Evolutionary conservation across 2,329 filamentous ascomycete genomes (phyloP).

Genomic region (Trichoderma sp.): DNA sequence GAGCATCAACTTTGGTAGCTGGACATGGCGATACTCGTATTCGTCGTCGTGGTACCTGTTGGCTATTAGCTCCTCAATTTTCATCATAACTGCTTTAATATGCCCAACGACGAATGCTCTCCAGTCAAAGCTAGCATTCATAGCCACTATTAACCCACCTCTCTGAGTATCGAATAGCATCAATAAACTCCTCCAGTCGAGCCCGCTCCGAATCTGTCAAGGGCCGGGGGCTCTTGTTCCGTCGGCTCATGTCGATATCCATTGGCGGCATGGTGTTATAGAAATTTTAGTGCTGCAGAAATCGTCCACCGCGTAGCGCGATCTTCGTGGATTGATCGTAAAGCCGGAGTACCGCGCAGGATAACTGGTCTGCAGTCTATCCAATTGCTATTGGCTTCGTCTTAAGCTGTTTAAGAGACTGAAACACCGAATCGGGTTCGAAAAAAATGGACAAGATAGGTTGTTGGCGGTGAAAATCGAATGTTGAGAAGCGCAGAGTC

Average conservation of each 20-base stretch:
- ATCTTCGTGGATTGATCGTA: conserved; percentile 8
- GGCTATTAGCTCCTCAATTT: conserved; percentile 20
- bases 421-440: neutral
- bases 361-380: neutral
- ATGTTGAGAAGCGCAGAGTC: neutral
- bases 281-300: neutral
- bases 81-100: neutral
- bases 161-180: conserved; percentile 93
- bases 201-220: conserved; percentile 81
- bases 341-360: neutral
- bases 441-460: neutral
- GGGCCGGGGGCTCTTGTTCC: conserved; percentile 83
- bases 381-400: neutral
- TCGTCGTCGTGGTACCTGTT: conserved; percentile 87
- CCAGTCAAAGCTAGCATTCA: neutral
- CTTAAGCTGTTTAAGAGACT: neutral
- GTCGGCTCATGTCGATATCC: conserved; percentile 77
- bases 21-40: conserved; percentile 96
- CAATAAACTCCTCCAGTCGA: conserved; percentile 86
- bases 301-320: conserved; percentile 10
- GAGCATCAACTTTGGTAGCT: conserved; percentile 97
- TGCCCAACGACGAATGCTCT: neutral
- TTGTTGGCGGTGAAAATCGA: conserved; percentile 4
- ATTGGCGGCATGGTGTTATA: conserved; percentile 33
- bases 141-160: conserved; percentile 60